A percentile compares a stretch with the other conserved stretches of the same genome.
Conservation (phyloP, 176 grass and related monocot species). For the Eleusine indica region DNA sequence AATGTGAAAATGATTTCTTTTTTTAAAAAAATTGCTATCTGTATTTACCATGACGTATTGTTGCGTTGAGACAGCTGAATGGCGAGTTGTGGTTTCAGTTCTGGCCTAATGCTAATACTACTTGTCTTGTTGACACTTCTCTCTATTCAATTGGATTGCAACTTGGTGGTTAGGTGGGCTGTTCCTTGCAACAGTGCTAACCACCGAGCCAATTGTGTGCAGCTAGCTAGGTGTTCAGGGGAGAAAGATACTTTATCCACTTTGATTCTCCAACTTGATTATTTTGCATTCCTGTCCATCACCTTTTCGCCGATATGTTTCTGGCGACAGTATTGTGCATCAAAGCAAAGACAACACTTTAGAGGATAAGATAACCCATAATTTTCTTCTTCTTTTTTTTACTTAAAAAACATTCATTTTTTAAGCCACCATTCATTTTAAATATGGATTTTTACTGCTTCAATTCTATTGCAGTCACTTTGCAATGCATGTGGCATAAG, state of each 20-base stretch:
- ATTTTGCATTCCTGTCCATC: slow-evolving; percentile 1
- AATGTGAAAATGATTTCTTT: neutral
- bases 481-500: slow-evolving; percentile 96
- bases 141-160: slow-evolving; percentile 25
- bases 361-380: neutral
- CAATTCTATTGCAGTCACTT: slow-evolving; percentile 54
- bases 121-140: slow-evolving; percentile 43
- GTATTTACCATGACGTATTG: slow-evolving; percentile 18
- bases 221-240: neutral
- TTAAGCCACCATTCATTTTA: neutral
- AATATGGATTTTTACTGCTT: neutral
- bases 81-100: neutral
- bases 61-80: neutral
- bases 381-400: neutral
- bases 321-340: neutral
- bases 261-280: slow-evolving; percentile 36
- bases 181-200: slow-evolving; percentile 52
- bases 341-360: neutral
- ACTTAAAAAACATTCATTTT: neutral
- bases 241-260: slow-evolving; percentile 48
- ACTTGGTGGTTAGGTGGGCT: slow-evolving; percentile 51
- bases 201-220: slow-evolving; percentile 43
- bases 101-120: slow-evolving; percentile 42
- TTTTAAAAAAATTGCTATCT: neutral
- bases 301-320: slow-evolving; percentile 2